Percentiles rank a stretch among this genome's conserved stretches.
Conservation (phyloP, 1,284 basidiomycete genomes). For the Apiotrichum laibachii region DNA sequence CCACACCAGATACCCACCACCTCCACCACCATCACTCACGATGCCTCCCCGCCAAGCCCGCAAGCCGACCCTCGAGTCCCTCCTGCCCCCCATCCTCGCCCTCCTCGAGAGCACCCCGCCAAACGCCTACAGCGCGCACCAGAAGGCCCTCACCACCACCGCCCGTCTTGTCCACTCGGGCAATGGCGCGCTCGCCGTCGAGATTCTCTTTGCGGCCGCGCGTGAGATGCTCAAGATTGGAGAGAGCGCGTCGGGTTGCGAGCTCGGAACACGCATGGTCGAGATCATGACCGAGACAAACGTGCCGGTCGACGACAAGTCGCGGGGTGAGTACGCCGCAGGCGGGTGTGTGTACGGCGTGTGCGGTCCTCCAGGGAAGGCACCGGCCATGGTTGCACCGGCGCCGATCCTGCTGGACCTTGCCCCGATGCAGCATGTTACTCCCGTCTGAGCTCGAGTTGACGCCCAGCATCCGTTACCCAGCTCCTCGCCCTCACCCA, state of each 20-base stretch:
- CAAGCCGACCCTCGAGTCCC: slow-evolving; percentile 37
- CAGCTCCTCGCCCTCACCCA: slow-evolving; percentile 54
- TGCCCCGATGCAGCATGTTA: neutral
- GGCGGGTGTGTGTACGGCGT: neutral
- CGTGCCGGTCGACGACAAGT: slow-evolving; percentile 65
- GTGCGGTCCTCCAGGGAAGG: neutral
- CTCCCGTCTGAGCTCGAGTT: slow-evolving; percentile 9
- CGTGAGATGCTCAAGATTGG: slow-evolving; percentile 78
- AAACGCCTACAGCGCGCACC: slow-evolving; percentile 82
- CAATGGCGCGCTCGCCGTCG: slow-evolving; percentile 76
- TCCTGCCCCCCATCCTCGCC: slow-evolving; percentile 49
- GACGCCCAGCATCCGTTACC: slow-evolving; percentile 42
- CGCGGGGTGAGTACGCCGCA: slow-evolving; percentile 59
- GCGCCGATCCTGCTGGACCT: neutral
- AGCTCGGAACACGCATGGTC: slow-evolving; percentile 71
- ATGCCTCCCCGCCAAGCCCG: slow-evolving; percentile 45
- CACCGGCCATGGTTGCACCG: neutral
- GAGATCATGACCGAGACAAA: slow-evolving; percentile 71
- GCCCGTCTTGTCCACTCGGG: slow-evolving; percentile 74
- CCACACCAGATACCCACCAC: neutral
- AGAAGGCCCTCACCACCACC: slow-evolving; percentile 90
- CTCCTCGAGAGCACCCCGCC: slow-evolving; percentile 40
- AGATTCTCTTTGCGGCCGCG: slow-evolving; percentile 81
- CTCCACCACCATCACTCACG: slow-evolving; percentile 2
- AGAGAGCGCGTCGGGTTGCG: slow-evolving; percentile 82